Conservation (phyloP, 192 early-diverging fungal genomes). For the Spinellus fusiger region DNA sequence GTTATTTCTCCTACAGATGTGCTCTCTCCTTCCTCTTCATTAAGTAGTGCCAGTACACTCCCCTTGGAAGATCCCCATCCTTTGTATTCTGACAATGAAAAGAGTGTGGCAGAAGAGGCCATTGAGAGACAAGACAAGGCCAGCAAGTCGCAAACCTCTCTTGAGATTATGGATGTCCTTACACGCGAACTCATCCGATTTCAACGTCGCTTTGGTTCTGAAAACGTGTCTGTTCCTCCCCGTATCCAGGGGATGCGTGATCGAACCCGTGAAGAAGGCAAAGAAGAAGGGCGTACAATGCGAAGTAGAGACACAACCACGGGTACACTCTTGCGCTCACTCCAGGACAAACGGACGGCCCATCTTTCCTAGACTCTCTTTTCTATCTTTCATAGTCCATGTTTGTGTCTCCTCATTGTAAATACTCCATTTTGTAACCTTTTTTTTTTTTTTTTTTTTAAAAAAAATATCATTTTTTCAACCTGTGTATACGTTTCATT, state of each 20-base stretch:
- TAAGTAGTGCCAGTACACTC: constrained; percentile 26
- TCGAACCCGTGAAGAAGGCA: neutral
- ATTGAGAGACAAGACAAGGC: neutral
- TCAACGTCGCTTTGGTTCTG: constrained; percentile 39
- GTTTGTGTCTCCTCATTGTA: neutral
- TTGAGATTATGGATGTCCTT: constrained; percentile 49
- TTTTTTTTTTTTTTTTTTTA: no score
- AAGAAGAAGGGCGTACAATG: constrained; percentile 6
- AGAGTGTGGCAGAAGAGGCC: constrained; percentile 3
- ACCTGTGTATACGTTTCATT: neutral
- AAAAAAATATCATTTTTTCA: neutral
- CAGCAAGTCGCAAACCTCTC: constrained; percentile 11
- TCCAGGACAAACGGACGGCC: neutral
- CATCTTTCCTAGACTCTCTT: neutral
- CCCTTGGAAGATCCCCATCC: constrained; percentile 14
- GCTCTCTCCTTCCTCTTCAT: constrained; percentile 16
- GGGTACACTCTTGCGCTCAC: neutral
- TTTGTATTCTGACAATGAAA: neutral
- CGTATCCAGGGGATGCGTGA: neutral
- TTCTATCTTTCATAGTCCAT: neutral
- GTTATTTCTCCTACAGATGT: neutral
- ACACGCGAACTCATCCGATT: constrained; percentile 46
- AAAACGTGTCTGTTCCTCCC: neutral
- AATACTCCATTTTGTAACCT: neutral
- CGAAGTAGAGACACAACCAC: constrained; percentile 5